A percentile compares a stretch with the other conserved stretches of the same genome.
These are phyloP conservation scores for Chalciporus piperatus DNA, from an alignment of 768 basidiomycete genomes.

Conservation along the genomic window DNA sequence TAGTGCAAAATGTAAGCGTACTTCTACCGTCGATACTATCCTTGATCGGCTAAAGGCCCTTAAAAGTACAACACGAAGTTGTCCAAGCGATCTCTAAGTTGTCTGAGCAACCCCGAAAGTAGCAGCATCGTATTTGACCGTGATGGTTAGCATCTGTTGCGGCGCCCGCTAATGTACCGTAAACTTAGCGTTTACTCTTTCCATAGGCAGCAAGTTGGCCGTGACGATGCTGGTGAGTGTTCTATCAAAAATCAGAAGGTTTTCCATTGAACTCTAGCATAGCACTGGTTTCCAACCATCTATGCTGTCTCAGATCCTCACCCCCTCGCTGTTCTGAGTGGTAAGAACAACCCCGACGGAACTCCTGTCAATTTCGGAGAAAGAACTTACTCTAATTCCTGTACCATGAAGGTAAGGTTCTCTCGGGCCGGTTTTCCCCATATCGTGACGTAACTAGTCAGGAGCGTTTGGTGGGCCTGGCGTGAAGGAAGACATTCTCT, in stretches of 20 bases:
- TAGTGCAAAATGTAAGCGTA: conserved; percentile 41
- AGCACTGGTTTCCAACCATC: conserved; percentile 72
- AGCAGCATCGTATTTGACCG: conserved; percentile 69
- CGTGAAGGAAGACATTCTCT: conserved; percentile 53
- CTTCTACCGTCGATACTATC: conserved; percentile 4
- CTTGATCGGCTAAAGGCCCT: conserved; percentile 29
- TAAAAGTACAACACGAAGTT: conserved; percentile 45
- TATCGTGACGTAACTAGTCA: conserved; percentile 43
- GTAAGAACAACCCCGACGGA: conserved; percentile 54
- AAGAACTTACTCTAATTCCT: conserved; percentile 64
- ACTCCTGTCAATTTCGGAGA: conserved; percentile 42
- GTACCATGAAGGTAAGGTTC: conserved; percentile 70
- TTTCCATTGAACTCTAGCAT: conserved; percentile 3
- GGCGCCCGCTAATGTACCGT: conserved; percentile 4
- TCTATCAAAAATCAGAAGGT: background rate
- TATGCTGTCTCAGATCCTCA: conserved; percentile 64
- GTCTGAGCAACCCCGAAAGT: conserved; percentile 59
- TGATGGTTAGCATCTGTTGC: conserved; percentile 45
- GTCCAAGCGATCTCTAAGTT: conserved; percentile 37
- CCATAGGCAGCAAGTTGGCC: conserved; percentile 57
- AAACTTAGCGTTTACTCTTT: background rate
- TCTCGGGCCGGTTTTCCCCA: background rate
- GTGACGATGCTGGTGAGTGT: conserved; percentile 63
- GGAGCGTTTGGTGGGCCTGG: conserved; percentile 70
- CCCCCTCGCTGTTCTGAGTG: conserved; percentile 69